Percentiles rank a stretch among this genome's conserved stretches.
Evolutionary conservation across 805 yeast genomes (phyloP).

Genomic region (Candida corydali): DNA sequence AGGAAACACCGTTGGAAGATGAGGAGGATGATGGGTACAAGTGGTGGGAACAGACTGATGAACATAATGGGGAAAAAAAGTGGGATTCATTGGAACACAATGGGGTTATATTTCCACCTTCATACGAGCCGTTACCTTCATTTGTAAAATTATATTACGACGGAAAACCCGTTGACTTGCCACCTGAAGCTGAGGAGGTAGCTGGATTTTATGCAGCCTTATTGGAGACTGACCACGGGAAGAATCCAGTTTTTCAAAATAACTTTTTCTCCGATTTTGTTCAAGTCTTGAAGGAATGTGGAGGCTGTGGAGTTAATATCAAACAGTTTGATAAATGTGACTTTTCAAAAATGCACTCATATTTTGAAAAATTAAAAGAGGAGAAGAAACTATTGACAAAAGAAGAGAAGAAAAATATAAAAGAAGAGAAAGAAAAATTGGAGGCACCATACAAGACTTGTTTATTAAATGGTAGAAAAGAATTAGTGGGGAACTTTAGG

Average conservation of each 20-base stretch:
- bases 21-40: constrained; percentile 53
- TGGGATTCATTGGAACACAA: constrained; percentile 86
- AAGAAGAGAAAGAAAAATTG: constrained; percentile 64
- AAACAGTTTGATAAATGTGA: constrained; percentile 67
- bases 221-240: constrained; percentile 83
- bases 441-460: constrained; percentile 85
- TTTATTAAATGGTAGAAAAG: constrained; percentile 78
- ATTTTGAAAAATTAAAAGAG: constrained; percentile 66
- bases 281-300: constrained; percentile 61
- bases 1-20: constrained; percentile 13
- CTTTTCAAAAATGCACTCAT: constrained; percentile 66
- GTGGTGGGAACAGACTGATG: constrained; percentile 83
- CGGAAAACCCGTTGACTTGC: constrained; percentile 70
- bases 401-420: constrained; percentile 72
- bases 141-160: constrained; percentile 73
- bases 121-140: constrained; percentile 79
- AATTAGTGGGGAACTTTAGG: constrained; percentile 89
- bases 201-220: constrained; percentile 93
- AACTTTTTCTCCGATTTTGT: constrained; percentile 82
- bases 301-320: constrained; percentile 72
- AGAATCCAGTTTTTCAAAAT: constrained; percentile 78
- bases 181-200: constrained; percentile 87
- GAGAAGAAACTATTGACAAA: constrained; percentile 65
- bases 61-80: constrained; percentile 68
- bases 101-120: constrained; percentile 94